A percentile compares a stretch with the other conserved stretches of the same genome.
Evolutionary conservation across 2,329 filamentous ascomycete genomes (phyloP).

Genomic region (Colletotrichum sp.): DNA sequence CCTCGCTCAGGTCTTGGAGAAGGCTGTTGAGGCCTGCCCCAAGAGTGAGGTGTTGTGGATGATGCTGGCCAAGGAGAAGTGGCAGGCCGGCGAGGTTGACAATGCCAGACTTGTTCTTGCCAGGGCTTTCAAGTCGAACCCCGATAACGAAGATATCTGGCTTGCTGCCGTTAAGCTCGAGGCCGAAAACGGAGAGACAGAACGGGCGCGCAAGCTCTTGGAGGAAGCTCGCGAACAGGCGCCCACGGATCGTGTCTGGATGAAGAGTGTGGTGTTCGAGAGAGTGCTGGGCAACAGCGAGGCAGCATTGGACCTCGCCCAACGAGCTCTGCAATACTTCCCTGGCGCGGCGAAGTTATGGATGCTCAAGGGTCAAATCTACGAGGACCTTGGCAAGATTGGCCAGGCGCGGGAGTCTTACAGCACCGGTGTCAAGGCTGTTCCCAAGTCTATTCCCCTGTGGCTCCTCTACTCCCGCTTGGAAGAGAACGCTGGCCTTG

Average conservation of each 20-base stretch:
- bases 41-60: constrained; percentile 93
- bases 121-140: constrained; percentile 91
- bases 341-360: constrained; percentile 87
- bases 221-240: constrained; percentile 85
- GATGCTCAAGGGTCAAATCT: constrained; percentile 99
- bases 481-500: constrained; percentile 82
- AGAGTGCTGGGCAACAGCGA: constrained; percentile 81
- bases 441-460: constrained; percentile 80
- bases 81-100: constrained; percentile 86
- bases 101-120: constrained; percentile 86
- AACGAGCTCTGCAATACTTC: constrained; percentile 85
- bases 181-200: constrained; percentile 83
- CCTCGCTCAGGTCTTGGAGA: constrained; percentile 85
- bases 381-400: constrained; percentile 80
- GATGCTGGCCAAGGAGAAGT: constrained; percentile 93
- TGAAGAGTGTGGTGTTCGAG: constrained; percentile 94
- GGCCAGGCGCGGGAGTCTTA: constrained; percentile 91
- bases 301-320: constrained; percentile 83
- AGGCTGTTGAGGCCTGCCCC: constrained; percentile 92
- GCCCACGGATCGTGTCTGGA: constrained; percentile 95
- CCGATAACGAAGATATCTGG: constrained; percentile 98
- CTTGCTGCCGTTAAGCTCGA: constrained; percentile 95
- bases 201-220: constrained; percentile 82
- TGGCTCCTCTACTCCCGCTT: constrained; percentile 90
- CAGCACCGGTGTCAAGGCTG: constrained; percentile 84